A percentile compares a stretch with the other conserved stretches of the same genome.
Evolutionary conservation across 179 eudicot species (phyloP).

Genomic region (Camellia oleifera): DNA sequence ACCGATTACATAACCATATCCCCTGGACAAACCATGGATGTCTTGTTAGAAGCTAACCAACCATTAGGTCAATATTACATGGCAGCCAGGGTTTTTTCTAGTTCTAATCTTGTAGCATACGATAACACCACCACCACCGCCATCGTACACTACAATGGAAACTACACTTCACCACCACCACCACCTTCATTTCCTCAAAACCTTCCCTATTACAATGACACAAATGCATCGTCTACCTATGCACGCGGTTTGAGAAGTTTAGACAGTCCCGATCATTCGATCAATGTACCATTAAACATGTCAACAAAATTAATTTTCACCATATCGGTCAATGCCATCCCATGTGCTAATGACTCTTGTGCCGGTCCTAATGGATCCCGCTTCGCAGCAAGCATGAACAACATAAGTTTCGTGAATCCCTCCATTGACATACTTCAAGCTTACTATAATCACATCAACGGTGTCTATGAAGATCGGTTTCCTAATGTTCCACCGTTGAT

Average conservation of each 20-base stretch:
- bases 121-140: conserved; percentile 35
- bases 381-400: conserved; percentile 30
- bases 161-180: neutral
- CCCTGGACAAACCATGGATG: conserved; percentile 46
- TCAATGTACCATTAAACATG: conserved; percentile 31
- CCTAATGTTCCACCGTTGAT: conserved; percentile 17
- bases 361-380: conserved; percentile 9
- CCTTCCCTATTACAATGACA: conserved; percentile 32
- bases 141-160: conserved; percentile 19
- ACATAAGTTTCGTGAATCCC: conserved; percentile 23
- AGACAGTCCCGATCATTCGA: conserved; percentile 19
- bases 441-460: conserved; percentile 12
- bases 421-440: conserved; percentile 20
- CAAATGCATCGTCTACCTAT: conserved; percentile 26
- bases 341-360: conserved; percentile 19
- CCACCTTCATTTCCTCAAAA: conserved; percentile 17
- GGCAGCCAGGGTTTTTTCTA: conserved; percentile 28
- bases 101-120: neutral
- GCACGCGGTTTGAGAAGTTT: conserved; percentile 30
- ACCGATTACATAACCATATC: conserved; percentile 27
- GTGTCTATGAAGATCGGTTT: conserved; percentile 17
- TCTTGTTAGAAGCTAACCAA: conserved; percentile 24
- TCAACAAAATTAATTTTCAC: conserved; percentile 25
- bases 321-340: conserved; percentile 20
- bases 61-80: conserved; percentile 27